Conservation (phyloP, 371 early-diverging fungal species). For the Mucor mucedo region DNA sequence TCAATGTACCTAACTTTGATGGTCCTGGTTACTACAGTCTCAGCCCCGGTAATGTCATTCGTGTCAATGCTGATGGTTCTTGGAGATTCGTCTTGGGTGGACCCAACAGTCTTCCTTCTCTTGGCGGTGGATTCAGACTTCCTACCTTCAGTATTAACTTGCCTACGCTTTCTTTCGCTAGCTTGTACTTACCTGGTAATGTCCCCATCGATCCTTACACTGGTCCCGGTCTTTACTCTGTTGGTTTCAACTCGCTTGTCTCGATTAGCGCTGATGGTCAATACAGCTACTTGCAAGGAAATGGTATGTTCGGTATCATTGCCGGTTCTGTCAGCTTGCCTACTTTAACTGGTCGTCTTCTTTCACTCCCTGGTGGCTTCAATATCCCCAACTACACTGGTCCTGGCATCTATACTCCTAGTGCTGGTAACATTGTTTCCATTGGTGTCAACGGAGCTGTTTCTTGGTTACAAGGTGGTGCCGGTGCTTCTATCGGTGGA, state of each 20-base stretch:
- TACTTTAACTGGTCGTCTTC: not conserved
- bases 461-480: slow-evolving; percentile 11
- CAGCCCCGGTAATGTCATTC: not conserved
- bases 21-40: slow-evolving; percentile 13
- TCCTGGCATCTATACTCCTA: slow-evolving; percentile 7
- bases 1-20: not conserved
- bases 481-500: not conserved
- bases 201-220: slow-evolving; percentile 1
- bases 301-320: not conserved
- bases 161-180: not conserved
- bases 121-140: not conserved
- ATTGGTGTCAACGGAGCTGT: not conserved
- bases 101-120: not conserved
- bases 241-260: slow-evolving; percentile 3
- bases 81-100: not conserved
- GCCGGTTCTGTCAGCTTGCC: not conserved
- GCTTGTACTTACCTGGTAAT: not conserved
- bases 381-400: slow-evolving; percentile 7
- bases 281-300: slow-evolving; percentile 2
- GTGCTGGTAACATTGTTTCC: slow-evolving; percentile 9
- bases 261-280: slow-evolving; percentile 5
- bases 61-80: slow-evolving; percentile 1
- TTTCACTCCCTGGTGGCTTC: slow-evolving; percentile 1
- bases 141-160: not conserved
- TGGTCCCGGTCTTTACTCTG: slow-evolving; percentile 8